Evolutionary conservation across 2,329 filamentous ascomycete genomes (phyloP).

Genomic region (Keithomyces neogunnii): DNA sequence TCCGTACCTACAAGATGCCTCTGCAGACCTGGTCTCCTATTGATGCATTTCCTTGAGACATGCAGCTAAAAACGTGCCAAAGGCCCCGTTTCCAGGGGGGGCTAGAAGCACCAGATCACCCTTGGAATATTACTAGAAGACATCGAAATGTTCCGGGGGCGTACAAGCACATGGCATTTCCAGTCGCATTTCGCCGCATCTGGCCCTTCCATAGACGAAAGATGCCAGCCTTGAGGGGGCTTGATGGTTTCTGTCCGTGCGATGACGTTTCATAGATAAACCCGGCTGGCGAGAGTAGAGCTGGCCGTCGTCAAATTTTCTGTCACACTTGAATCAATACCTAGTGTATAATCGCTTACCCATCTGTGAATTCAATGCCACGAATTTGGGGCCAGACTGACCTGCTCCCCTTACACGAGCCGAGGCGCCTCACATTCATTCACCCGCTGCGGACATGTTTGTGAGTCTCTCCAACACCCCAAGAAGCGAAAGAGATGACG

Average conservation of each 20-base stretch:
- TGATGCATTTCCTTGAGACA: not conserved
- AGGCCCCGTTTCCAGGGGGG: not conserved
- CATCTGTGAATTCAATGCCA: not conserved
- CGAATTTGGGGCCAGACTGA: not conserved
- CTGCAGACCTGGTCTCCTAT: not conserved
- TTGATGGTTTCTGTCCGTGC: not conserved
- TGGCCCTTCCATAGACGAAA: not conserved
- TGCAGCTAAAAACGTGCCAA: slow-evolving; percentile 1
- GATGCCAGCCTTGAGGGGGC: not conserved
- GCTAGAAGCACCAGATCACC: slow-evolving; percentile 2
- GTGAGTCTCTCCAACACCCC: not conserved
- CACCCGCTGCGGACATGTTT: not conserved
- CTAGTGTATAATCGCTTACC: not conserved
- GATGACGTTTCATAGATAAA: too few relatives aligned
- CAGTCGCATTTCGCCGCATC: too few relatives aligned
- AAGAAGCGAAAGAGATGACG: not conserved
- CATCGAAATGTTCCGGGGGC: not conserved
- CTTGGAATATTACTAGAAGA: slow-evolving; percentile 8
- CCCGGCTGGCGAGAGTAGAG: not conserved
- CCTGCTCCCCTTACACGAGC: not conserved
- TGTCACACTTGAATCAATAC: not conserved
- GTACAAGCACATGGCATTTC: slow-evolving; percentile 5
- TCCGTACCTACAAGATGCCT: not conserved
- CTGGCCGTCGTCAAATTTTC: not conserved
- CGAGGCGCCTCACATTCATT: not conserved